Base-by-base conservation (phyloP, 2,329 filamentous ascomycete species). In the Exophiala mesophila region DNA sequence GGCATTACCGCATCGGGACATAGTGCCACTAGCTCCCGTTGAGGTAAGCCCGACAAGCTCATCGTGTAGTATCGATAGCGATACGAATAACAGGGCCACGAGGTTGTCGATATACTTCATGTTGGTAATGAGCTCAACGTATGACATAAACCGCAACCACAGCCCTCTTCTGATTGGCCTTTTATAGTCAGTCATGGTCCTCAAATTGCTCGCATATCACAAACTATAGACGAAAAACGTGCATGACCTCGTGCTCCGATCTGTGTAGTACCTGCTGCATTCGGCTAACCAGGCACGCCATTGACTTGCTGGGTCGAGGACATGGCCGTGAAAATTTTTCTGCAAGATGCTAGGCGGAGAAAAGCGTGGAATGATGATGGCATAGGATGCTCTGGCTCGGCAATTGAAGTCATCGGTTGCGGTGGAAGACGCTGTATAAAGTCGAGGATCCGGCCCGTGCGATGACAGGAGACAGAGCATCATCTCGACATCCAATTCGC, bases 1-100 rank as follows among this genome's bases (percentile, higher is more conserved):
- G 40, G 40, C 40, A 20, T 26, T 5, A 19, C 28, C n/a, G 15
- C n/a, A 41, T n/a, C n/a, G n/a, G n/a, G n/a, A n/a, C n/a, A n/a
- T n/a, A n/a, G n/a, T n/a, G n/a, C n/a, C n/a, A n/a, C n/a, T n/a
- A n/a, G n/a, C n/a, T n/a, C n/a, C n/a, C n/a, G n/a, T n/a, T n/a
- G n/a, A n/a, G n/a, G n/a, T n/a, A n/a, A n/a, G n/a, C n/a, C n/a
- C n/a, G n/a, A n/a, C n/a, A n/a, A n/a, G n/a, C n/a, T n/a, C n/a
- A n/a, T n/a, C n/a, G n/a, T n/a, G n/a, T n/a, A n/a, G n/a, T n/a
- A n/a, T n/a, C n/a, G n/a, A n/a, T n/a, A n/a, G n/a, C n/a, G n/a
- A n/a, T n/a, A n/a, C n/a, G n/a, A n/a, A n/a, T n/a, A n/a, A n/a
- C n/a, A n/a, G n/a, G n/a, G n/a, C n/a, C n/a, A n/a, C n/a, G n/a